phyloP scores from a whole-genome alignment of 129 eudicot species.

The Tagetes patula region DNA sequence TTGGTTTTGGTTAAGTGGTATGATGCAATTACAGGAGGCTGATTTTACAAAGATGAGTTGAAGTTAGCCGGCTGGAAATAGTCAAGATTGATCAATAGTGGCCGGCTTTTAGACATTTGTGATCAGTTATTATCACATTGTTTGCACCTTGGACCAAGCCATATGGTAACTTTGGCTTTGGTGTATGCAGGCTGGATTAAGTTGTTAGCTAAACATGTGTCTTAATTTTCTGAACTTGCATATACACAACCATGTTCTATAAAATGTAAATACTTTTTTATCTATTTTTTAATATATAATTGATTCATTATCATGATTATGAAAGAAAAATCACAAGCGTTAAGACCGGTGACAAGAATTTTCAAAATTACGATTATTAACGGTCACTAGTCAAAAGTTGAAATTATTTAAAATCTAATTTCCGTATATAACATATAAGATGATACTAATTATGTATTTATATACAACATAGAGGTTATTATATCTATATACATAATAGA shows the following conservation, averaged over 20 bases:
- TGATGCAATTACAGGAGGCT: constrained; percentile 11
- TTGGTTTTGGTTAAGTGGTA: constrained; percentile 21
- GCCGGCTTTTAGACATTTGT: constrained; percentile 40
- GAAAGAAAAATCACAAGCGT: too few species aligned
- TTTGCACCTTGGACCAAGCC: constrained; percentile 14
- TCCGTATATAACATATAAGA: too few species aligned
- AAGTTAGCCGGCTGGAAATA: constrained; percentile 37
- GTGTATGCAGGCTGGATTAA: constrained; percentile 34
- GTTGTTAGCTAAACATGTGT: constrained; percentile 10
- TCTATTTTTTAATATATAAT: too few species aligned
- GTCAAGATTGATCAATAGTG: constrained; percentile 28
- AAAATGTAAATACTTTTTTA: too few species aligned
- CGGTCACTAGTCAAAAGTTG: too few species aligned
- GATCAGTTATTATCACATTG: constrained; percentile 13
- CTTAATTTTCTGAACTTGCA: background rate
- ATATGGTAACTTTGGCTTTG: constrained; percentile 10
- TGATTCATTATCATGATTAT: too few species aligned
- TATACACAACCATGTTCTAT: background rate
- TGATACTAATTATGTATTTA: too few species aligned
- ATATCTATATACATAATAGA: too few species aligned
- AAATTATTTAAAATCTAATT: too few species aligned
- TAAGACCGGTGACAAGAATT: too few species aligned
- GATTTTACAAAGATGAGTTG: constrained; percentile 12
- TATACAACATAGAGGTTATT: too few species aligned
- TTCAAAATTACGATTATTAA: too few species aligned